Evolutionary conservation across 768 basidiomycete genomes (phyloP).

Genomic region (Pisolithus microcarpus): DNA sequence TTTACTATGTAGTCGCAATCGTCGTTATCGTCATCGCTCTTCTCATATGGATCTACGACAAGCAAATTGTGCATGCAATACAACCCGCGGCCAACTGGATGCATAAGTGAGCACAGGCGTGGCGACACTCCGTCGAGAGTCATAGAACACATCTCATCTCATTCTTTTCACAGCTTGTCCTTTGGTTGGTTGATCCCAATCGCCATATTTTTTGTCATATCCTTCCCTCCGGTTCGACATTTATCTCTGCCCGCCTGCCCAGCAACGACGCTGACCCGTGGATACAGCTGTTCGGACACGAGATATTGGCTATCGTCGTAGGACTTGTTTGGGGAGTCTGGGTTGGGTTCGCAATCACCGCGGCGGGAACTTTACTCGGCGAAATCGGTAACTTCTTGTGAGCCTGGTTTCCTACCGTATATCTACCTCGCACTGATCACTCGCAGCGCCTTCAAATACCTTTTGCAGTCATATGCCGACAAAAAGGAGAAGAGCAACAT

Average conservation of each 20-base stretch:
- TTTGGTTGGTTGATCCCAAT: slow-evolving; percentile 77
- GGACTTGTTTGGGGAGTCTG: slow-evolving; percentile 90
- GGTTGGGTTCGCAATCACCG: slow-evolving; percentile 80
- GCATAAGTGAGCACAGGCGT: slow-evolving; percentile 25
- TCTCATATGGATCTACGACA: slow-evolving; percentile 57
- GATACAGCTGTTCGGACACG: slow-evolving; percentile 80
- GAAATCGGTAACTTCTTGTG: slow-evolving; percentile 87
- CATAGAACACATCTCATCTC: background rate
- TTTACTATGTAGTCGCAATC: slow-evolving; percentile 45
- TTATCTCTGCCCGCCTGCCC: background rate
- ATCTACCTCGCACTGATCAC: slow-evolving; percentile 8
- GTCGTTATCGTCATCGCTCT: slow-evolving; percentile 42
- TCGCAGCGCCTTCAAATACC: slow-evolving; percentile 73
- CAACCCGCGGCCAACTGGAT: slow-evolving; percentile 42
- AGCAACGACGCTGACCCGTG: slow-evolving; percentile 3
- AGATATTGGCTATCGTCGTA: slow-evolving; percentile 82
- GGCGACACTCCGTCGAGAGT: background rate
- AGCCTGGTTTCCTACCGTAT: slow-evolving; percentile 21
- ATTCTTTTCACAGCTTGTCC: slow-evolving; percentile 32
- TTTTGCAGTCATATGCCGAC: slow-evolving; percentile 66
- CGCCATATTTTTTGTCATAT: slow-evolving; percentile 72
- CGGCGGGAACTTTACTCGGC: slow-evolving; percentile 75
- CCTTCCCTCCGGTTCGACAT: slow-evolving; percentile 67
- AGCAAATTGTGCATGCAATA: slow-evolving; percentile 45
- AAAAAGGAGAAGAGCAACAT: slow-evolving; percentile 59